Evolutionary conservation across 805 yeast genomes (phyloP), one percentile per base, ranked within the genome.

Genomic region (Ogataea nakhonphanomensis): DNA sequence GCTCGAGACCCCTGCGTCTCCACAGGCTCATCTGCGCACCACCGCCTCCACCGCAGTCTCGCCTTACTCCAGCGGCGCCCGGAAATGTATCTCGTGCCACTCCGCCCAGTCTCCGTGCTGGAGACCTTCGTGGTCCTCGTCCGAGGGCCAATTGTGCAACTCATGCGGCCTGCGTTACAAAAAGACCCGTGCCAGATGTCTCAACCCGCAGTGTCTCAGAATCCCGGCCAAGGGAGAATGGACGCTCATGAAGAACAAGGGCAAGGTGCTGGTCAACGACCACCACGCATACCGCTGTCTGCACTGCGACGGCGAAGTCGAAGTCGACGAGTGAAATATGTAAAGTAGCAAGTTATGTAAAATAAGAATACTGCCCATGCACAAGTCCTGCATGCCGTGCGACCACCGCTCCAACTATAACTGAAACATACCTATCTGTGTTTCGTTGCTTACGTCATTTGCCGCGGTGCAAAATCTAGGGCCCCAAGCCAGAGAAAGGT

Each of bases 181-280:
- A 64, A 91, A 91, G 67, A 90, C 97, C 0, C 85, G 87, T 21
- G 95, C 95, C 3, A 75, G 97, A 57, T 91, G 99, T 65, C 68
- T 84, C 36, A 84, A 85, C 52, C 64, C 71, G 2, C 57, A 65
- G 13, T 91, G 99, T 66, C 76, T 84, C 49, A 79, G 91, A 55
- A 89, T 91, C 45, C 99, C 99, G 4, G 95, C 97, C 14, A 90
- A 91, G 65, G 91, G 96, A 46, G 98, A 91, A 65, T 84, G 96
- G 86, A 76, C 88, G 4, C 69, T 86, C 25, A 90, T 90, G 91
- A 82, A 81, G 56, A 73, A 76, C 41, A 78, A 83, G 58, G 90
- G 87, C 12, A 70, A 71, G 30, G 61, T 61, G 37, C 53, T 55
- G 25, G 55, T 64, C 54, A 53, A 45, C n/a, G 41, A 47, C 37